A percentile compares a stretch with the other conserved stretches of the same genome.
Evolutionary conservation across 2,329 filamentous ascomycete species (phyloP).

Genomic region (Fusarium sublunatum): DNA sequence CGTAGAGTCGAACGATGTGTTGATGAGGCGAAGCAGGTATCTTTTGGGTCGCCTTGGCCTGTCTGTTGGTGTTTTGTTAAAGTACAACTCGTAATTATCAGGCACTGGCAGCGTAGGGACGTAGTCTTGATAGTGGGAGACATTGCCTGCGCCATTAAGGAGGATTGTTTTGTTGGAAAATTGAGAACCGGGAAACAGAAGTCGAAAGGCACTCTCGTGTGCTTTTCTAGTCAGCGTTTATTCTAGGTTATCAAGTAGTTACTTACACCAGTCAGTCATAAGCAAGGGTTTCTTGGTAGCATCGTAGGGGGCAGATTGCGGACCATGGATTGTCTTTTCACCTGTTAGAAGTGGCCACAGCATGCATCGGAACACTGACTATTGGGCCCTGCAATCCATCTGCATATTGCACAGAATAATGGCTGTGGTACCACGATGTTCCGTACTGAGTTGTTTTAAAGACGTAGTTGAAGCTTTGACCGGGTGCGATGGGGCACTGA

Average conservation of each 20-base stretch:
- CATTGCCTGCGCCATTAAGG: slow-evolving; percentile 35
- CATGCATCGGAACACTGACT: not conserved
- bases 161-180: slow-evolving; percentile 36
- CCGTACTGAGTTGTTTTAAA: slow-evolving; percentile 40
- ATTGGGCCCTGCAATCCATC: slow-evolving; percentile 37
- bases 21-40: slow-evolving; percentile 39
- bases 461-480: slow-evolving; percentile 29
- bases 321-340: slow-evolving; percentile 35
- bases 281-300: slow-evolving; percentile 25
- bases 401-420: slow-evolving; percentile 42
- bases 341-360: accelerated
- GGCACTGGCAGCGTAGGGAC: slow-evolving; percentile 16
- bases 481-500: slow-evolving; percentile 38
- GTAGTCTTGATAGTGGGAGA: slow-evolving; percentile 18
- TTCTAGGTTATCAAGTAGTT: not conserved
- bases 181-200: slow-evolving; percentile 4
- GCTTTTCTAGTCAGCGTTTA: slow-evolving; percentile 5
- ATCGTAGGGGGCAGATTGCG: slow-evolving; percentile 33
- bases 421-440: slow-evolving; percentile 43
- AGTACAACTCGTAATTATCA: slow-evolving; percentile 23
- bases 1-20: slow-evolving; percentile 37
- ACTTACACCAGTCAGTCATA: slow-evolving; percentile 40
- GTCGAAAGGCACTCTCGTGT: slow-evolving; percentile 29
- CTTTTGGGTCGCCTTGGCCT: slow-evolving; percentile 22
- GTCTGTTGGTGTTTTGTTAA: slow-evolving; percentile 37